Percentiles rank a stretch among this genome's conserved stretches.
These are phyloP conservation scores for Boletus rufocinnamomeus DNA, from an alignment of 768 basidiomycete species.

Conservation along the genomic window DNA sequence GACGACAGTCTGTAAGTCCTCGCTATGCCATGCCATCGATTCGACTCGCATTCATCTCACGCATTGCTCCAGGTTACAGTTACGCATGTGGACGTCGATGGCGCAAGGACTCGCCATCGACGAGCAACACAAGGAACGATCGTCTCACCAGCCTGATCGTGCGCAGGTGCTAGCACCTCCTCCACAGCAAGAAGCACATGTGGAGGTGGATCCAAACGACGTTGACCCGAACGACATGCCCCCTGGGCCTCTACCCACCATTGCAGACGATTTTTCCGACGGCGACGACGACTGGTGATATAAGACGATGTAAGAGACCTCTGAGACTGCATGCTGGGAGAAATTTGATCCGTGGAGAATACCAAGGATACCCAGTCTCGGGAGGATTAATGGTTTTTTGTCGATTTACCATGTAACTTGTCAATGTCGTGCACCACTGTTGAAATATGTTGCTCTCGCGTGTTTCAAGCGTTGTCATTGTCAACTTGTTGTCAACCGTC, in stretches of 20 bases:
- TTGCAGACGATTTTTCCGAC: conserved; percentile 28
- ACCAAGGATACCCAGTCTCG: too few species aligned
- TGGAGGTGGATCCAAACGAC: conserved; percentile 17
- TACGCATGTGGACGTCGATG: conserved; percentile 51
- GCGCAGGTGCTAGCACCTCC: conserved; percentile 17
- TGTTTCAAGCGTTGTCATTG: neutral
- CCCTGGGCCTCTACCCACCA: conserved; percentile 8
- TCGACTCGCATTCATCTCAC: neutral
- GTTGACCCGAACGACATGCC: conserved; percentile 15
- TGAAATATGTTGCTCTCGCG: neutral
- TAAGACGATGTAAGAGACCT: neutral
- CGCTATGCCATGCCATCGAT: neutral
- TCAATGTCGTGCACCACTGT: neutral
- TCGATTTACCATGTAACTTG: neutral
- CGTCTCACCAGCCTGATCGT: conserved; percentile 12
- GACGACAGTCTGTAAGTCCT: conserved; percentile 51
- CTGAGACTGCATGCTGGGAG: neutral
- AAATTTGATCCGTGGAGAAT: too few species aligned
- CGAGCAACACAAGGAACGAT: conserved; percentile 39
- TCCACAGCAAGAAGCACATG: neutral
- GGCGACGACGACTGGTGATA: conserved; percentile 34
- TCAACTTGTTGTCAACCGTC: too few species aligned
- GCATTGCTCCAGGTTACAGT: conserved; percentile 34
- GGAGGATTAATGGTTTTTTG: neutral
- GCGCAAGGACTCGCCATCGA: conserved; percentile 47